phyloP scores from a whole-genome alignment of 1,284 basidiomycete genomes.

The Grifola frondosa region DNA sequence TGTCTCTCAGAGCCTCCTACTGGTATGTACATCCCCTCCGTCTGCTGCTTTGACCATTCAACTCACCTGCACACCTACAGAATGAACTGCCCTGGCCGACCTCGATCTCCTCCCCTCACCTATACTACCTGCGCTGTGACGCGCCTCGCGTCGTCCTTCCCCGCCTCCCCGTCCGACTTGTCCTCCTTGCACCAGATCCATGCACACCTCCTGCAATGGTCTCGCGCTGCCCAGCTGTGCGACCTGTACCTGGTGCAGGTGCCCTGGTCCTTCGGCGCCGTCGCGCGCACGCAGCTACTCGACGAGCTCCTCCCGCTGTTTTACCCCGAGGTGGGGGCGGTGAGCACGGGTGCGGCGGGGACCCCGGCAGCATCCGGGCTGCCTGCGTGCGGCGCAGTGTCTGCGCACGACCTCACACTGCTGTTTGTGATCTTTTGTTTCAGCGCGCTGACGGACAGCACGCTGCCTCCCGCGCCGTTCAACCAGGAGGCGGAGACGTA shows the following conservation, averaged over 20 bases:
- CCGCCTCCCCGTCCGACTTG: conserved; percentile 41
- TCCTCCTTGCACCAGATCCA: too few relatives aligned
- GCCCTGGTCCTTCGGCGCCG: conserved; percentile 74
- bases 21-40: conserved; percentile 30
- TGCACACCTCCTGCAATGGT: conserved; percentile 44
- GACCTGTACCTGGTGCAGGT: conserved; percentile 69
- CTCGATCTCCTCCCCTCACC: too few relatives aligned
- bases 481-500: conserved; percentile 59
- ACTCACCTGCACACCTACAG: too few relatives aligned
- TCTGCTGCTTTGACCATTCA: too few relatives aligned
- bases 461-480: conserved; percentile 52
- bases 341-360: conserved; percentile 6
- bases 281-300: conserved; percentile 56
- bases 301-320: conserved; percentile 66
- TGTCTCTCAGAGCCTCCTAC: conserved; percentile 29
- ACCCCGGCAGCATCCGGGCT: conserved; percentile 23
- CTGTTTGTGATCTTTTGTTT: conserved; percentile 59
- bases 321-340: conserved; percentile 60
- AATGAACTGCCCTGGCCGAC: too few relatives aligned
- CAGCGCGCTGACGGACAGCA: conserved; percentile 61
- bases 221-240: conserved; percentile 52
- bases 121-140: too few relatives aligned
- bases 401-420: conserved; percentile 54
- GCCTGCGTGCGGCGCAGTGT: conserved; percentile 17
- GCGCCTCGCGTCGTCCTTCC: conserved; percentile 54